A percentile compares a stretch with the other conserved stretches of the same genome.
These are phyloP conservation scores for Exobasidium cylindrosporum DNA, from an alignment of 1,284 basidiomycete genomes.

Conservation along the genomic window DNA sequence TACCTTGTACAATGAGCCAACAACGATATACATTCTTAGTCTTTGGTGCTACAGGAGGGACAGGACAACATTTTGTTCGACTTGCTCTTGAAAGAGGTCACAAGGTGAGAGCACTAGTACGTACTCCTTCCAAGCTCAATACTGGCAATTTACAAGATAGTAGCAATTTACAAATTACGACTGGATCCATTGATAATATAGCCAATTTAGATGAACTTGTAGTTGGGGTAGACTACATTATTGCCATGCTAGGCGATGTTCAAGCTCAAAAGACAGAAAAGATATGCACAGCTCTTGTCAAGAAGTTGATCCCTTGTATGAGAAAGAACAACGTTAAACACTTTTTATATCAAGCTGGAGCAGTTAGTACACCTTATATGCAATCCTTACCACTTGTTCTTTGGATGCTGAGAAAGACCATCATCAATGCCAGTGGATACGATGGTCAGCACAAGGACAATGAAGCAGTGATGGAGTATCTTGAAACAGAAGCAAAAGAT, in stretches of 20 bases:
- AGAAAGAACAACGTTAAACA: neutral
- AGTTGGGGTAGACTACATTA: neutral
- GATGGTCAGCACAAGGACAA: neutral
- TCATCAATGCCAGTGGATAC: neutral
- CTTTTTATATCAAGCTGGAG: neutral
- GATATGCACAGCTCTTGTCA: neutral
- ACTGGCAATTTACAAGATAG: too few relatives aligned
- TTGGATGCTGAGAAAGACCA: neutral
- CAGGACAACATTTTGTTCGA: neutral
- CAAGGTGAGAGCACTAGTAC: neutral
- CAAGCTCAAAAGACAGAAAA: neutral
- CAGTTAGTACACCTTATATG: neutral
- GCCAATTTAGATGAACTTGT: neutral
- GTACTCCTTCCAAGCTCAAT: neutral
- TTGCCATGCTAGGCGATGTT: neutral
- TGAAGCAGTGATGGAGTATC: slow-evolving; percentile 2
- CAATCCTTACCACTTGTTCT: neutral
- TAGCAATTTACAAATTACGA: too few relatives aligned
- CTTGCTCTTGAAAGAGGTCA: neutral
- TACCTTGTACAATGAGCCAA: too few relatives aligned
- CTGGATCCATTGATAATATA: neutral
- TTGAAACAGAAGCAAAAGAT: neutral
- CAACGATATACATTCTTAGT: neutral
- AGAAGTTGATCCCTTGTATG: neutral
- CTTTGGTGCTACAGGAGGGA: neutral